Conservation (phyloP, 352 stramenopile genomes). For the Phytophthora sojae region DNA sequence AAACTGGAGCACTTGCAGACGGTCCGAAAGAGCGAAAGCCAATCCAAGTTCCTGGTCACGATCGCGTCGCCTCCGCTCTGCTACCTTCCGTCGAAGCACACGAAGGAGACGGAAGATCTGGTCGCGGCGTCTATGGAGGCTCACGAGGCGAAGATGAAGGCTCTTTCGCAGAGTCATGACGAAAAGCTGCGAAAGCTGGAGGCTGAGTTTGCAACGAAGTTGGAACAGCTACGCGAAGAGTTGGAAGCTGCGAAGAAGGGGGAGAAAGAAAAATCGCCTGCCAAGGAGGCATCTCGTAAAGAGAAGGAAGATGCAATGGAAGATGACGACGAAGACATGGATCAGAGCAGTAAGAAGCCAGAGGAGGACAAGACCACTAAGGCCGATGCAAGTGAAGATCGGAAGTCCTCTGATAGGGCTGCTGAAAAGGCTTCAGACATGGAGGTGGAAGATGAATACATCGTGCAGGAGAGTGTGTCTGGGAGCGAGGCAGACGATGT, state of each 20-base stretch:
- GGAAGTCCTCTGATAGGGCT: background rate
- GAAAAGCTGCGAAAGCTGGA: conserved; percentile 62
- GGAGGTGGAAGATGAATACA: conserved; percentile 30
- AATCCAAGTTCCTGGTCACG: conserved; percentile 75
- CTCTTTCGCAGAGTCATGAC: conserved; percentile 48
- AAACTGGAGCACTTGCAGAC: conserved; percentile 74
- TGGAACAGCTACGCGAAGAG: conserved; percentile 57
- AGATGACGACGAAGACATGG: conserved; percentile 27
- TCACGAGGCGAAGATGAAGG: conserved; percentile 67
- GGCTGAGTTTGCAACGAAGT: conserved; percentile 51
- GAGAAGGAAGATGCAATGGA: conserved; percentile 32
- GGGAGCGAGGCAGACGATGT: conserved; percentile 8
- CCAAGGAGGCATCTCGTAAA: conserved; percentile 18
- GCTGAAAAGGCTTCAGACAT: conserved; percentile 9
- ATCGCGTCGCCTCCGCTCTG: conserved; percentile 74
- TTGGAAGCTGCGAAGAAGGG: conserved; percentile 45
- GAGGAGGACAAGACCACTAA: conserved; percentile 7
- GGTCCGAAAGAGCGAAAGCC: conserved; percentile 45
- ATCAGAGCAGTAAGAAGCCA: conserved; percentile 1
- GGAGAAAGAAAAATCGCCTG: conserved; percentile 9
- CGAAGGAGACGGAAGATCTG: conserved; percentile 80
- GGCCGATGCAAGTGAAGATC: background rate
- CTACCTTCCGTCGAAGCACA: conserved; percentile 78
- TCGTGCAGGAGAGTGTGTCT: conserved; percentile 20
- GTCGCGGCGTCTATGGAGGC: conserved; percentile 75